Percentiles rank a stretch among this genome's conserved stretches.
Conservation (phyloP, 2,329 filamentous ascomycete species). For the Aureobasidium zeae region DNA sequence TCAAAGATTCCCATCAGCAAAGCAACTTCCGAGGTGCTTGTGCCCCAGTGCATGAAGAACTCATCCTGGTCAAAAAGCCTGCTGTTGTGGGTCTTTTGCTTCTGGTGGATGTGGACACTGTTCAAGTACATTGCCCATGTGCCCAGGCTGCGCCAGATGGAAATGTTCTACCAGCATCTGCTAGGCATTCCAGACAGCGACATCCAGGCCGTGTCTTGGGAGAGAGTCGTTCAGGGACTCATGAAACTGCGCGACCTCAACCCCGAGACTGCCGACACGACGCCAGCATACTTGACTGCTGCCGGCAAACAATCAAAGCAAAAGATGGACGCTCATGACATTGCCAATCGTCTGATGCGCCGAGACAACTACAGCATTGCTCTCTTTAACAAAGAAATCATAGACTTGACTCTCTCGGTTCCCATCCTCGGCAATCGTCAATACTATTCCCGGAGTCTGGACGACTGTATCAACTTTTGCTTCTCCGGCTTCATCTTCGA, state of each 20-base stretch:
- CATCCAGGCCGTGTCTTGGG: slow-evolving; percentile 92
- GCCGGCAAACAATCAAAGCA: slow-evolving; percentile 66
- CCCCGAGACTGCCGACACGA: slow-evolving; percentile 52
- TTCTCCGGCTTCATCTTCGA: slow-evolving; percentile 94
- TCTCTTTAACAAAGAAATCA: slow-evolving; percentile 90
- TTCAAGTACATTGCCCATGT: slow-evolving; percentile 67
- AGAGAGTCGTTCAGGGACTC: slow-evolving; percentile 75
- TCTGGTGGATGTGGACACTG: slow-evolving; percentile 75
- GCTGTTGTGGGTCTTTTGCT: slow-evolving; percentile 71
- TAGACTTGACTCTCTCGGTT: slow-evolving; percentile 76
- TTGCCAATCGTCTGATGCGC: slow-evolving; percentile 93
- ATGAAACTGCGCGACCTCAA: slow-evolving; percentile 80
- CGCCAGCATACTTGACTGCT: slow-evolving; percentile 16
- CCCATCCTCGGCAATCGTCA: slow-evolving; percentile 73
- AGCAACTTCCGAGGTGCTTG: slow-evolving; percentile 49
- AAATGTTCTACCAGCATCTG: slow-evolving; percentile 76
- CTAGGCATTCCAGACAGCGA: slow-evolving; percentile 76
- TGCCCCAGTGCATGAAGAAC: slow-evolving; percentile 62
- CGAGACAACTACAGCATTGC: slow-evolving; percentile 96
- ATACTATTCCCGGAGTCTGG: slow-evolving; percentile 78
- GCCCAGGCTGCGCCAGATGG: slow-evolving; percentile 63
- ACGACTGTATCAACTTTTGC: slow-evolving; percentile 86
- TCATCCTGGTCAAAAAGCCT: slow-evolving; percentile 72
- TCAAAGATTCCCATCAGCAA: slow-evolving; percentile 58
- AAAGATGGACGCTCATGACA: slow-evolving; percentile 89